Conservation (phyloP, 306 rosid genomes). For the Gynostemma pentaphyllum region DNA sequence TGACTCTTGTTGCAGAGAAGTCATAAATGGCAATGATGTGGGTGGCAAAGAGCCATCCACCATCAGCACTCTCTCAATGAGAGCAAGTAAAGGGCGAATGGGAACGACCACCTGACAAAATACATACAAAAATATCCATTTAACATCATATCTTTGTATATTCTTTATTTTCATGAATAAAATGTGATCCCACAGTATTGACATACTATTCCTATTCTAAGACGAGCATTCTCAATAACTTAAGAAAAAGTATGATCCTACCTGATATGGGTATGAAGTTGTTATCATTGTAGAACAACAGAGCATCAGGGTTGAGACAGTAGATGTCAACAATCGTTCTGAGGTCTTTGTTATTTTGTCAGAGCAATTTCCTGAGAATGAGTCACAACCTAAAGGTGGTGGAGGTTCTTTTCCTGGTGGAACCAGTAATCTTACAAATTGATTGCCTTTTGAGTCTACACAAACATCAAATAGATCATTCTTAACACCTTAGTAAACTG, state of each 20-base stretch:
- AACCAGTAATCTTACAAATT: slow-evolving; percentile 38
- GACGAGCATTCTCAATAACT: not conserved
- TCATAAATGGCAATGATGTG: slow-evolving; percentile 48
- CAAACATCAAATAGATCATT: slow-evolving; percentile 11
- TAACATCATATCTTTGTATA: slow-evolving; percentile 4
- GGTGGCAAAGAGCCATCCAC: slow-evolving; percentile 68
- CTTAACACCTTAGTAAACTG: not conserved
- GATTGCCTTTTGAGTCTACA: slow-evolving; percentile 38
- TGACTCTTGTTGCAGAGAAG: slow-evolving; percentile 63
- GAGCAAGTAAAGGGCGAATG: slow-evolving; percentile 36
- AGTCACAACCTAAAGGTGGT: slow-evolving; percentile 45
- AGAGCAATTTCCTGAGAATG: slow-evolving; percentile 25
- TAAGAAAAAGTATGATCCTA: slow-evolving; percentile 14
- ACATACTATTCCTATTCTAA: not conserved
- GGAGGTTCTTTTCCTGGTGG: slow-evolving; percentile 53
- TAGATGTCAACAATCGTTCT: slow-evolving; percentile 28
- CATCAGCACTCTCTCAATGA: slow-evolving; percentile 64
- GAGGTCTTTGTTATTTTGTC: slow-evolving; percentile 29
- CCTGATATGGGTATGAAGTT: slow-evolving; percentile 69
- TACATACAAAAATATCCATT: slow-evolving; percentile 3
- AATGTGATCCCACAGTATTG: not conserved
- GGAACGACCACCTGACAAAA: slow-evolving; percentile 58
- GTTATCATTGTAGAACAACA: slow-evolving; percentile 67
- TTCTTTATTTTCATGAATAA: not conserved
- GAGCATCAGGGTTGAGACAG: slow-evolving; percentile 45